Evolutionary conservation across 164 flowering plant genomes (phyloP), one percentile per base, ranked within the genome.

Genomic region (Stephania yunnanensis): DNA sequence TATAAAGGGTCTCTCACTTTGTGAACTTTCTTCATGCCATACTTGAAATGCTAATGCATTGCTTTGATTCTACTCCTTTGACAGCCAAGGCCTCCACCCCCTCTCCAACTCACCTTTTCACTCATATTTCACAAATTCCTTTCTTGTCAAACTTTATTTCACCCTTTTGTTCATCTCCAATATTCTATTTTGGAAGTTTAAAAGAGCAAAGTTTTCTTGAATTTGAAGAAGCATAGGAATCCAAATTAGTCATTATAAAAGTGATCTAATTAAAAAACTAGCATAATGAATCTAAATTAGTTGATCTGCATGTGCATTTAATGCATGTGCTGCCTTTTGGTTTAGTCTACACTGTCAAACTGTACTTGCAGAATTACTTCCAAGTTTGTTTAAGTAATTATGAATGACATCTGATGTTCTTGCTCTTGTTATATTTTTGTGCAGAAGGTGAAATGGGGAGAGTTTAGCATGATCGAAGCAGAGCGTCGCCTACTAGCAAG

Each of bases 371-470:
- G 3, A 58, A 58, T 15, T 58, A 15, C 64, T n/a, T 50, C 15
- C 4, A 36, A 50, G 2, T 42, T 31, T 36, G 11, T 61, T n/a
- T 44, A 36, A 2, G 42, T 36, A 36, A 4, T 36, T 4, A 30
- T 1, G 69, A 67, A 29, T 29, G 17, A 29, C 6, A 29, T 2
- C 36, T 30, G 19, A 45, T 42, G 20, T 36, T 42, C 25, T 6
- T 70, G 29, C 1, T 46, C 53, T 70, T 70, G 58, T 19, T 70
- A 46, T 65, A 10, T 10, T 58, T 58, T 29, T 25, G 50, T 78
- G 79, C 87, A 90, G 95, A 83, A 76, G 71, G 97, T 92, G 0
- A 75, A 76, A 64, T 92, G 97, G 97, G 97, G 97, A 46, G 76
- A 80, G 4, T 82, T 82, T 6, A 91, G 78, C 82, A 87, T 91